Conservation (phyloP, 306 rosid species). For the Myrica gale region DNA sequence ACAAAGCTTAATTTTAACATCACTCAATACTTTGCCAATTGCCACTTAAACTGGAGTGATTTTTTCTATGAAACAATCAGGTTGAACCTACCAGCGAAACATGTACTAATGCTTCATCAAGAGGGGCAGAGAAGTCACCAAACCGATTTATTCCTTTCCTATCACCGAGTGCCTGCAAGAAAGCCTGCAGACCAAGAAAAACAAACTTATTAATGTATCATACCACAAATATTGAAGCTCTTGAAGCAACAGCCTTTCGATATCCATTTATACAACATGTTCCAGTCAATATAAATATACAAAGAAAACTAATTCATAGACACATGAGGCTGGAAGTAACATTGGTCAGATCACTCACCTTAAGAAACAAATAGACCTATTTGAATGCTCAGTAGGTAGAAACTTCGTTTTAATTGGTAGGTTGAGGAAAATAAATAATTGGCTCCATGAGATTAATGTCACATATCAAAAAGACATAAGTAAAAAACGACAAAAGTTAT, state of each 20-base stretch:
- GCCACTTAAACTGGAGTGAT: background rate
- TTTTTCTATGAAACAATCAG: conserved; percentile 6
- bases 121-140: conserved; percentile 96
- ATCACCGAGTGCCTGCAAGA: conserved; percentile 88
- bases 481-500: conserved; percentile 7
- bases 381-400: background rate
- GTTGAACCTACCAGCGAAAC: conserved; percentile 72
- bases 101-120: conserved; percentile 87
- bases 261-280: background rate
- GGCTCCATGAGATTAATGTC: background rate
- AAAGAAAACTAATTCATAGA: background rate
- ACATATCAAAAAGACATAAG: conserved; percentile 13
- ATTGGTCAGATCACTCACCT: background rate
- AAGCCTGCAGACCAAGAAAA: conserved; percentile 56
- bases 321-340: background rate
- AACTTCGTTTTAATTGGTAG: background rate
- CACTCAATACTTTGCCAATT: conserved; percentile 1
- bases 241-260: background rate
- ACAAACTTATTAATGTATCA: conserved; percentile 7
- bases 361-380: background rate
- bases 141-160: conserved; percentile 94
- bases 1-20: background rate
- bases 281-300: background rate
- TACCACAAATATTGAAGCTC: background rate
- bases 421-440: too few relatives aligned